A percentile compares a stretch with the other conserved stretches of the same genome.
Conservation (phyloP, 1,284 basidiomycete genomes). For the Puccinia coronata region DNA sequence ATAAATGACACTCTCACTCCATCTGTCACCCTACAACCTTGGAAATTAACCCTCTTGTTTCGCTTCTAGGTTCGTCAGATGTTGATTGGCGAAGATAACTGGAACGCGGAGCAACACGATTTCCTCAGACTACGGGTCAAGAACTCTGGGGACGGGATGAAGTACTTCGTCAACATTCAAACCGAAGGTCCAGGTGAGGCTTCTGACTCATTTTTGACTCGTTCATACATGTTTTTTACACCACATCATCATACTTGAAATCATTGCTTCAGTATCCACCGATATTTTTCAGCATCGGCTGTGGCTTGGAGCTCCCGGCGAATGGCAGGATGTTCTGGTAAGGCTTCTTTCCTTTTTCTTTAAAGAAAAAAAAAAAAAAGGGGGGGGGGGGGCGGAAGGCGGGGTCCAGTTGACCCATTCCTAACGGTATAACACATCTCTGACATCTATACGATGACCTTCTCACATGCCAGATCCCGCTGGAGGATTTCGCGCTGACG, state of each 20-base stretch:
- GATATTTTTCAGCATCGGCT: conserved; percentile 88
- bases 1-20: background rate
- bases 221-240: background rate
- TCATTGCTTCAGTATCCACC: conserved; percentile 62
- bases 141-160: conserved; percentile 65
- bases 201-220: background rate
- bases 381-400: too few relatives aligned
- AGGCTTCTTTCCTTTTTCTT: conserved; percentile 57
- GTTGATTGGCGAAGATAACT: conserved; percentile 75
- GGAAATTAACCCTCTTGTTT: background rate
- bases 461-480: conserved; percentile 68
- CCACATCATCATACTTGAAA: background rate
- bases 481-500: conserved; percentile 76
- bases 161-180: conserved; percentile 83
- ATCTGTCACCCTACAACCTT: background rate
- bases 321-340: conserved; percentile 83
- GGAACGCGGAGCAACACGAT: conserved; percentile 75
- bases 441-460: too few relatives aligned
- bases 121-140: conserved; percentile 77
- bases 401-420: background rate
- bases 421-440: background rate
- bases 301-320: conserved; percentile 68
- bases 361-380: too few relatives aligned
- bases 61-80: conserved; percentile 62
- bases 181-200: conserved; percentile 67